Base-by-base conservation (phyloP, 257 asterid genomes). In the Anisodus tanguticus region DNA sequence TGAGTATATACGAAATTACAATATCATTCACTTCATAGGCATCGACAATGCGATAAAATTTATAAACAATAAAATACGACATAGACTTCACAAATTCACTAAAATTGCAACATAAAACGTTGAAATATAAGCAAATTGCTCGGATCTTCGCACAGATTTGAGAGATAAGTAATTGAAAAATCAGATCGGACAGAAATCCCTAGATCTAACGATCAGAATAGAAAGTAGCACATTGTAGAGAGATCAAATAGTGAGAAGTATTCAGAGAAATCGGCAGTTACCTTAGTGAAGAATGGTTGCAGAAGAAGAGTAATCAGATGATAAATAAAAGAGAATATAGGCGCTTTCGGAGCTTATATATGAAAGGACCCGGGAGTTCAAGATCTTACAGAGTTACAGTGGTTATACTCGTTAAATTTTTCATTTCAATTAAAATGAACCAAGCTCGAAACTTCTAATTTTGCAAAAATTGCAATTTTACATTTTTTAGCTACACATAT, bases 181-280 rank as follows among this genome's bases (percentile, higher is more conserved):
- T 15, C 63, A 63, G 84, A 81, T 81, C 84, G 62, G 84, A 47
- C 72, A 63, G 77, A 81, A 81, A 81, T 22, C 84, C 84, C 63
- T 63, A 81, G 74, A 81, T 81, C 84, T 60, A 81, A 81, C 72
- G 77, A 47, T n/a, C 35, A 51, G 7, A 51, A 81, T 22, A 0
- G n/a, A 0, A 67, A 62, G 60, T 4, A 13, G 57, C 17, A 77
- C 39, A 60, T 15, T 53, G 47, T 2, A 17, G 82, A 31, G 9
- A 63, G 35, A 81, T 47, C 84, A 67, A 51, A 47, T 6, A 77
- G 64, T 31, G 49, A 77, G 82, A 31, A 53, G 82, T 53, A 13
- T 53, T 53, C 22, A 53, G 82, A 15, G 66, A 77, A 35, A 77
- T 53, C 64, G 82, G 66, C 59, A 31, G 13, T 51, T 77, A 77